Base-by-base conservation (phyloP, 805 yeast species). In the Candida incommunis region DNA sequence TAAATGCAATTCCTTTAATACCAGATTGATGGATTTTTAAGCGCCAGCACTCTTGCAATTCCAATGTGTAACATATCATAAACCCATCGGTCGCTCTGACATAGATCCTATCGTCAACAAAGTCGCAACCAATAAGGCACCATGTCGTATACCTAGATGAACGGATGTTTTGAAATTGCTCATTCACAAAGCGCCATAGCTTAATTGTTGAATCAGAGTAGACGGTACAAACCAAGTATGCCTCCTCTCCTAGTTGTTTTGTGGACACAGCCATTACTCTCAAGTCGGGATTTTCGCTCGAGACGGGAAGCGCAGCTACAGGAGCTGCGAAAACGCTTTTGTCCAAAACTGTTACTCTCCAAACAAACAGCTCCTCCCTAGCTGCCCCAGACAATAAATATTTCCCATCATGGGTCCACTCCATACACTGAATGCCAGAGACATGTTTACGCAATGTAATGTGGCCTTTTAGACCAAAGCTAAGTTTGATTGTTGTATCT, bases 11-110 rank as follows among this genome's bases (percentile, higher is more conserved):
- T 1, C 81, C 71, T 49, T 86, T 83, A 42, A 90, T 72, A 34
- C 96, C 86, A 31, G 90, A 85, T 59, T 88, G 95, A 55, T 92
- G 98, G 11, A 85, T 65, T 44, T 26, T 35, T 23, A 25, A 4
- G 13, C 37, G 40, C 18, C 22, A 40, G 23, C 18, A 31, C 29
- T 44, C 41, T 1, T 75, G 58, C 3, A 81, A 55, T 76, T 84
- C 90, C 1, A 79, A 54, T 31, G 18, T 31, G 20, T 31, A 31
- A 18, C 37, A 31, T 0, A 80, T 66, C 29, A 88, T 48, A 53
- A 73, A 72, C 0, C 98, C 98, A 62, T 90, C 96, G 0, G 97
- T 87, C 2, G 95, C 75, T 1, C 85, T 78, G 4, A 74, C 68
- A 23, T 80, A 48, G 2, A 83, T 48, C 45, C 61, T 40, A 0